Percentiles rank a stretch among this genome's conserved stretches.
Conservation (phyloP, 768 basidiomycete species). For the Trametes meyenii region DNA sequence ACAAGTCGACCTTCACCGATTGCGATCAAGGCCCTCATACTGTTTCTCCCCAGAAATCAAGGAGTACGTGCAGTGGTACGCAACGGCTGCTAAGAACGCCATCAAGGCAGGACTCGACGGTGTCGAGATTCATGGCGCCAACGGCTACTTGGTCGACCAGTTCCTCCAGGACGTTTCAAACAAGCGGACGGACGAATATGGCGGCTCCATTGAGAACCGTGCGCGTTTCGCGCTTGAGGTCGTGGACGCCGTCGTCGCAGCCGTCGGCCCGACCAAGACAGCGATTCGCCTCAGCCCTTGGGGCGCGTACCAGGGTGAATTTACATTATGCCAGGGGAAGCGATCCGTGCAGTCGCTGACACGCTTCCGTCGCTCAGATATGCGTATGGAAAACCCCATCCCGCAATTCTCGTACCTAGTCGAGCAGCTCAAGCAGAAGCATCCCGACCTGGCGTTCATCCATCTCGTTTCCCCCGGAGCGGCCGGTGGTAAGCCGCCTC, state of each 20-base stretch:
- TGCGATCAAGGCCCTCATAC: background rate
- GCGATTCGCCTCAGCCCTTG: conserved; percentile 46
- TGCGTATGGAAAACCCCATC: conserved; percentile 57
- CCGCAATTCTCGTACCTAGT: conserved; percentile 58
- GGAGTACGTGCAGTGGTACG: conserved; percentile 41
- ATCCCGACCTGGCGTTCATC: conserved; percentile 46
- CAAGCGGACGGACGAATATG: conserved; percentile 51
- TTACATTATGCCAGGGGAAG: background rate
- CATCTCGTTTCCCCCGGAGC: conserved; percentile 36
- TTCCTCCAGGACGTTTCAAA: conserved; percentile 45
- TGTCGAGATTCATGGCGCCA: conserved; percentile 33
- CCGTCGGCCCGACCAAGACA: conserved; percentile 42
- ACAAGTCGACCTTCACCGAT: background rate
- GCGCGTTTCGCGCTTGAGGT: conserved; percentile 48
- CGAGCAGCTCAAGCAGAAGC: conserved; percentile 38
- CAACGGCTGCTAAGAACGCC: conserved; percentile 30
- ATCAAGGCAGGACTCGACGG: conserved; percentile 36
- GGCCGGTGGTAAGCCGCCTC: conserved; percentile 2
- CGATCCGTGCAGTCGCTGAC: background rate
- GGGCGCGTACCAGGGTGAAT: conserved; percentile 24
- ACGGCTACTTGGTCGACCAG: conserved; percentile 42
- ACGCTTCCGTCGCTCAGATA: conserved; percentile 23
- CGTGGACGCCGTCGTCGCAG: conserved; percentile 39
- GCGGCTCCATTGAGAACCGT: conserved; percentile 51
- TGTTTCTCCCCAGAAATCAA: conserved; percentile 32